phyloP scores from a whole-genome alignment of 2,329 filamentous ascomycete species.

The Macrophomina phaseolina region DNA sequence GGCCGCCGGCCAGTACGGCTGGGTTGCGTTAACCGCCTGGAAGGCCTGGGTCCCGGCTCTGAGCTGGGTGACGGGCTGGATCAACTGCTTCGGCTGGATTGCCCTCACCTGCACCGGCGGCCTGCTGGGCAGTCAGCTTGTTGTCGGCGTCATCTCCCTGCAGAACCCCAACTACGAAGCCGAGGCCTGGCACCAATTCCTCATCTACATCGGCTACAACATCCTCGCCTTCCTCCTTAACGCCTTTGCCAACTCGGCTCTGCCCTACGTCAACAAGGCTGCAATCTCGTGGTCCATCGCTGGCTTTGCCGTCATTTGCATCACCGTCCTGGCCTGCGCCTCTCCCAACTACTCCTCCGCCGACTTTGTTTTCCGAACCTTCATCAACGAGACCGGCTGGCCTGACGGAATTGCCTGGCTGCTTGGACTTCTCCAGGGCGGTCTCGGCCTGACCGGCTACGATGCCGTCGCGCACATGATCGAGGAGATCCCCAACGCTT shows the following conservation, averaged over 20 bases:
- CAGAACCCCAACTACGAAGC: slow-evolving; percentile 63
- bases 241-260: slow-evolving; percentile 64
- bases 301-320: slow-evolving; percentile 73
- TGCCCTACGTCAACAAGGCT: slow-evolving; percentile 70
- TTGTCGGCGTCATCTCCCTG: slow-evolving; percentile 68
- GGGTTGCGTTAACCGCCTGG: slow-evolving; percentile 71
- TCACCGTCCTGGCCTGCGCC: slow-evolving; percentile 70
- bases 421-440: slow-evolving; percentile 59
- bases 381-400: slow-evolving; percentile 73
- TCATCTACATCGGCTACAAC: slow-evolving; percentile 72
- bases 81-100: slow-evolving; percentile 74
- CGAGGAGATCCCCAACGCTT: slow-evolving; percentile 64
- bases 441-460: slow-evolving; percentile 61
- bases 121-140: slow-evolving; percentile 69
- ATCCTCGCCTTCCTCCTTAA: slow-evolving; percentile 68
- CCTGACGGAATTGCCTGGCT: slow-evolving; percentile 68
- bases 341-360: slow-evolving; percentile 69
- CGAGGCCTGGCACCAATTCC: slow-evolving; percentile 73
- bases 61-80: slow-evolving; percentile 76
- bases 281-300: slow-evolving; percentile 74
- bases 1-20: slow-evolving; percentile 67
- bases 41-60: slow-evolving; percentile 65
- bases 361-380: slow-evolving; percentile 69
- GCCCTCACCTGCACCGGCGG: slow-evolving; percentile 70
- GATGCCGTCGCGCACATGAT: slow-evolving; percentile 63